Conservation (phyloP, 495 filamentous ascomycete genomes). For the Daldinia concentrica region DNA sequence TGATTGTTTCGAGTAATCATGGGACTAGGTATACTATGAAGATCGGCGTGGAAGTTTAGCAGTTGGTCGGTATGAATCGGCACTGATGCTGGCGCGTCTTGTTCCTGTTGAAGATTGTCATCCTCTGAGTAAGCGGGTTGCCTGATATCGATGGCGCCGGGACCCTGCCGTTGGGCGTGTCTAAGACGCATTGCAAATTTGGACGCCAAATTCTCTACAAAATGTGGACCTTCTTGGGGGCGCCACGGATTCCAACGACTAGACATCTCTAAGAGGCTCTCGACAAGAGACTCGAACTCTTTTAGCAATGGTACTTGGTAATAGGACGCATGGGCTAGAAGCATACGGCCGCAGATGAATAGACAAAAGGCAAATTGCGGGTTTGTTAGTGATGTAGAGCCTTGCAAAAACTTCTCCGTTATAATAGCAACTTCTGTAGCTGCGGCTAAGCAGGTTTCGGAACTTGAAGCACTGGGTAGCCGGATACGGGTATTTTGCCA, state of each 20-base stretch:
- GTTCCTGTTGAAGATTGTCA: neutral
- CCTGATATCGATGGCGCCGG: neutral
- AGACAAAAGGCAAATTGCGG: conserved; percentile 54
- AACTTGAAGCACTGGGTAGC: conserved; percentile 52
- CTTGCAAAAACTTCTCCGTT: conserved; percentile 49
- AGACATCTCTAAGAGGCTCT: neutral
- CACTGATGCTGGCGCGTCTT: neutral
- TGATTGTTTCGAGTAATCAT: neutral
- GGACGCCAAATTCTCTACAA: neutral
- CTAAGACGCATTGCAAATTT: neutral
- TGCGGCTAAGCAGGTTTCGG: conserved; percentile 55
- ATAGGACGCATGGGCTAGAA: neutral
- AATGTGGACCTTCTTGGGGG: neutral
- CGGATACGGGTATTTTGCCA: conserved; percentile 48
- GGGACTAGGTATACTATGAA: neutral
- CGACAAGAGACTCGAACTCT: neutral
- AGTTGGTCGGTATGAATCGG: neutral
- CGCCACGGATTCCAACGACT: neutral
- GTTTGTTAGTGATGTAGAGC: conserved; percentile 43
- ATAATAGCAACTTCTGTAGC: conserved; percentile 53
- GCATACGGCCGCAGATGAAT: conserved; percentile 48
- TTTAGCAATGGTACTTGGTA: neutral
- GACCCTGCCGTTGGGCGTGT: neutral
- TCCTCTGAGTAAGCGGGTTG: neutral
- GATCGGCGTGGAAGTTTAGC: neutral